Evolutionary conservation across 1,284 basidiomycete genomes (phyloP), one percentile per base, ranked within the genome.

Genomic region (Cutaneotrichosporon sp.): DNA sequence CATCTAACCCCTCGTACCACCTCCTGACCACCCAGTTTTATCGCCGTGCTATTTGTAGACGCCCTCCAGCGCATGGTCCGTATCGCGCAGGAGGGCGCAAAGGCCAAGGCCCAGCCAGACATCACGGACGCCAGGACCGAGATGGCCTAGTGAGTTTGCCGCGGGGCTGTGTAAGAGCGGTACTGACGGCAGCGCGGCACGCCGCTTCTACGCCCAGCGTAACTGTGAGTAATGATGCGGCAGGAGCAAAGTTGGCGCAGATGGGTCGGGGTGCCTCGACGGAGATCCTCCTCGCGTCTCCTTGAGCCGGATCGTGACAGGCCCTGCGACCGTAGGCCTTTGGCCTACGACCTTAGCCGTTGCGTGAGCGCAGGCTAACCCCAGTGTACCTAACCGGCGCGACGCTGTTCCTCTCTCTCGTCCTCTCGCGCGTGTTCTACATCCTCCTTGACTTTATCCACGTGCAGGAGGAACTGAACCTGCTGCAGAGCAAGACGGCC

Each of bases 51-150:
- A 17, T 79, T 79, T 62, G 70, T 78, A 40, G 92, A 97, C 64
- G 90, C 93, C 22, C 79, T 94, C 39, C 92, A 97, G 76, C 82
- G 92, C 60, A 93, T 96, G 88, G 83, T 87, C 78, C 83, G 89
- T 54, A 85, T 94, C 36, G 84, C 85, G 15, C 72, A 76, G 62
- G 74, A 77, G 58, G 72, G 74, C 0, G 86, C 92, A 40, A 68
- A 82, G 20, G 84, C 87, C 15, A 89, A 86, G 68, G 70, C 79
- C 42, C 80, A 80, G 26, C 79, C 78, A 42, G 80, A 80, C 26
- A 74, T 77, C 52, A 78, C 82, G 30, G 87, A 91, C 66, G 82
- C 84, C 4, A 81, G 86, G 49, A 83, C 84, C 3, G 91, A 96
- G 73, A 87, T 88, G 40, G 89, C 84, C 73, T 80, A 72, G 90